These are phyloP conservation scores for Aciculosporium take DNA, from an alignment of 2,329 filamentous ascomycete species.

Conservation along the genomic window DNA sequence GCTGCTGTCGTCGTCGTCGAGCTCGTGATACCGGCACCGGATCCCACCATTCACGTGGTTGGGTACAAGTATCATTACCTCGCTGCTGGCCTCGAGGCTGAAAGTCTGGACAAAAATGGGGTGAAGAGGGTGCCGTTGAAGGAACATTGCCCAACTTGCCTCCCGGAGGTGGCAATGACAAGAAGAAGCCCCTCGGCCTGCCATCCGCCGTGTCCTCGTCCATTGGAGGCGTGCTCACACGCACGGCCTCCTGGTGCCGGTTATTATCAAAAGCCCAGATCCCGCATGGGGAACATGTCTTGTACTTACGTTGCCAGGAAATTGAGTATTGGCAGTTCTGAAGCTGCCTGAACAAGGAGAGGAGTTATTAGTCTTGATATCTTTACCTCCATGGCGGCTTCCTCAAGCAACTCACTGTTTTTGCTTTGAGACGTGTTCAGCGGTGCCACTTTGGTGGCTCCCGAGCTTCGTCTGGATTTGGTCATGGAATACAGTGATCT, in stretches of 20 bases:
- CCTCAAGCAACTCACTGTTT: constrained; percentile 1
- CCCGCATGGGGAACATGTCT: background rate
- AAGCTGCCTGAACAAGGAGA: constrained; percentile 6
- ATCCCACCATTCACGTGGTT: constrained; percentile 24
- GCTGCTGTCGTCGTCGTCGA: constrained; percentile 7
- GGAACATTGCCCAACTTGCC: background rate
- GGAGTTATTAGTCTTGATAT: background rate
- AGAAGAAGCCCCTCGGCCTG: constrained; percentile 28
- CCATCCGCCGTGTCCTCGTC: constrained; percentile 24
- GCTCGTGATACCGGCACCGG: constrained; percentile 12
- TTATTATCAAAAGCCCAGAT: background rate
- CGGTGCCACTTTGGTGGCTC: background rate
- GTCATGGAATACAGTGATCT: constrained; percentile 23
- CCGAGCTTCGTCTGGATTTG: constrained; percentile 12
- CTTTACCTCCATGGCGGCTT: background rate
- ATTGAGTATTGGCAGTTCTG: constrained; percentile 12
- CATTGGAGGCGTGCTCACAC: constrained; percentile 32
- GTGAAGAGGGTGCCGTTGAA: constrained; percentile 2
- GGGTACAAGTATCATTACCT: constrained; percentile 11
- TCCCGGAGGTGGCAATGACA: constrained; percentile 21
- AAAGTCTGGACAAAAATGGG: constrained; percentile 9
- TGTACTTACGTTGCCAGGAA: constrained; percentile 20
- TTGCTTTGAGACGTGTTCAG: background rate
- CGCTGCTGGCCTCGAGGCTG: constrained; percentile 9
- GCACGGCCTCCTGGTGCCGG: constrained; percentile 29